Evolutionary conservation across 306 rosid genomes (phyloP), one percentile per base, ranked within the genome.

Genomic region (Quercus alba): DNA sequence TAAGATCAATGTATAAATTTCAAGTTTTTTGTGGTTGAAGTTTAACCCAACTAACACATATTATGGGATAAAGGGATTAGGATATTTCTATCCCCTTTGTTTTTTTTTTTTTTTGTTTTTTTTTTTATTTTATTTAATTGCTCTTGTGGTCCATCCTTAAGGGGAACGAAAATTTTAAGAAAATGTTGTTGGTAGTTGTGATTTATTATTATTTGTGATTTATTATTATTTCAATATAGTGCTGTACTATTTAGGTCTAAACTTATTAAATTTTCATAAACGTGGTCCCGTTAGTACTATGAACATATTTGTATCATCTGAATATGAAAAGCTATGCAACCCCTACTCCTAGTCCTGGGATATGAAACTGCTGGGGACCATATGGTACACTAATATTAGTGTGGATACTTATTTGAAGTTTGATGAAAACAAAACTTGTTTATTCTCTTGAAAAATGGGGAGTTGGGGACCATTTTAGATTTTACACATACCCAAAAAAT

Each of bases 131-230:
- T 23, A 1, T 25, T 41, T 12, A 11, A 61, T 21, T 68, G 72
- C 72, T 68, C 52, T 35, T 68, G 72, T 35, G 72, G 72, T 68
- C 72, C 72, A 19, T 3, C 23, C 31, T 13, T 59, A 59, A 14
- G 13, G 14, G 25, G 11, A 59, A 9, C 6, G 26, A 59, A 59
- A 59, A 3, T 11, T 9, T 11, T 9, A 59, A 59, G 31, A 59
- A 11, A 26, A 23, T 1, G 18, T 46, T 77, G 9, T 82, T 58
- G 86, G 75, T 58, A 73, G 78, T 71, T 74, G 86, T 67, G 77
- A 56, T 59, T 23, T 35, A 35, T 15, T 74, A 55, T 4, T 62
- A 17, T 25, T 19, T 28, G 85, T 67, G 77, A 61, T 59, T 59
- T 38, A 38, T 17, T 74, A 56, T 7, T 33, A 23, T 25, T n/a